Evolutionary conservation across 2,329 filamentous ascomycete genomes (phyloP), one percentile per base, ranked within the genome.

Genomic region (Epichloe coenophiala): DNA sequence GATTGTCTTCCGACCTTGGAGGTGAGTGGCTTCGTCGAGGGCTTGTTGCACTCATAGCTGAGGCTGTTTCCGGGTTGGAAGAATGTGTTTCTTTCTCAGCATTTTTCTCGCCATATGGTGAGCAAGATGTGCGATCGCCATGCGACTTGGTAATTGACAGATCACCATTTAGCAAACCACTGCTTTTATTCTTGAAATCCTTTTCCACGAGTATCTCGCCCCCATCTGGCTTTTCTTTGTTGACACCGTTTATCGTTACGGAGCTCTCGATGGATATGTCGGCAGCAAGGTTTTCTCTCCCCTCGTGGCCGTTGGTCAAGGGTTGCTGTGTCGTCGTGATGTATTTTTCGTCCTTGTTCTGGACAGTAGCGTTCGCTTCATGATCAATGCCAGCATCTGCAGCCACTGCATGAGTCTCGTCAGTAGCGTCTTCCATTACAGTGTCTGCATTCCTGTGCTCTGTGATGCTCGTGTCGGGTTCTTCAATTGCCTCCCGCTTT

Each of bases 1-100:
- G 71, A 44, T 75, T 77, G 0, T 72, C 75, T 50, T 78, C 75
- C 5, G 72, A 71, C 0, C 70, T 73, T 5, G 63, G 68, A 2
- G 74, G 73, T 0, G 74, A 75, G 50, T 71, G 69, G 46, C 70
- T 77, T 15, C 64, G 65, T 47, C 68, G 67, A n/a, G 63, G 63
- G 51, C 72, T 76, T 1, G 63, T 65, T 1, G 65, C 64, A 31
- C 69, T 71, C 2, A 71, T 74, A 2, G 65, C 59, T 0, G 61
- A 64, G 40, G 74, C 73, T 0, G 69, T 72, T 44, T 72, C 71
- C 0, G 66, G 40, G 62, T 74, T 3, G 58, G 57, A 2, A 11
- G 8, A 11, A 11, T 61, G 63, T 42, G 67, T 65, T 15, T 59
- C 54, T 5, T 58, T 55, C 8, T 57, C 43, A n/a, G 31, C n/a